Percentiles rank a stretch among this genome's conserved stretches.
These are phyloP conservation scores for Linum usitatissimum DNA, from an alignment of 345 rosid genomes.

Conservation along the genomic window DNA sequence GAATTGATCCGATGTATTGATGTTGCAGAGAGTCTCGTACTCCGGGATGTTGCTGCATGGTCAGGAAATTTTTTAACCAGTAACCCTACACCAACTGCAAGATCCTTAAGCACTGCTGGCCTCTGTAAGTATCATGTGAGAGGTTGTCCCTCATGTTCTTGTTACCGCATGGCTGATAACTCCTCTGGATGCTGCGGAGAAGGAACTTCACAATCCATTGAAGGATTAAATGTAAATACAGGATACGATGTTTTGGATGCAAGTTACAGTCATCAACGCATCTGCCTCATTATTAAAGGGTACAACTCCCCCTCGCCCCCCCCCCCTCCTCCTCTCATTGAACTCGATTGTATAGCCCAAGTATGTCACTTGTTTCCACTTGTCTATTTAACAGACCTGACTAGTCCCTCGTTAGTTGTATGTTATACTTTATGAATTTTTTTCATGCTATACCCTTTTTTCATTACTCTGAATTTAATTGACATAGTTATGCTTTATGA, in stretches of 20 bases:
- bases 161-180: constrained; percentile 12
- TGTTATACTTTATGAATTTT: background rate
- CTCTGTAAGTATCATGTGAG: constrained; percentile 17
- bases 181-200: constrained; percentile 19
- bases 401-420: background rate
- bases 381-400: background rate
- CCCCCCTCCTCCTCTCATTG: constrained; percentile 7
- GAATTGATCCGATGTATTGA: background rate
- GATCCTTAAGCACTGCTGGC: constrained; percentile 20
- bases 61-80: constrained; percentile 18
- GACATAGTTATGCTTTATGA: background rate
- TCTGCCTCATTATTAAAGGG: constrained; percentile 40
- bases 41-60: constrained; percentile 28
- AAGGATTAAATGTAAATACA: constrained; percentile 29
- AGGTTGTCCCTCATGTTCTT: constrained; percentile 23
- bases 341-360: background rate
- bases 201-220: constrained; percentile 12
- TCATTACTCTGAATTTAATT: background rate
- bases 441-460: background rate
- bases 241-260: constrained; percentile 14
- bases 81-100: constrained; percentile 19
- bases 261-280: constrained; percentile 18
- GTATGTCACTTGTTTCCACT: constrained; percentile 18
- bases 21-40: constrained; percentile 41
- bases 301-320: constrained; percentile 25